Evolutionary conservation across 257 asterid genomes (phyloP), one percentile per base, ranked within the genome.

Genomic region (Solanum infundibuliforme): DNA sequence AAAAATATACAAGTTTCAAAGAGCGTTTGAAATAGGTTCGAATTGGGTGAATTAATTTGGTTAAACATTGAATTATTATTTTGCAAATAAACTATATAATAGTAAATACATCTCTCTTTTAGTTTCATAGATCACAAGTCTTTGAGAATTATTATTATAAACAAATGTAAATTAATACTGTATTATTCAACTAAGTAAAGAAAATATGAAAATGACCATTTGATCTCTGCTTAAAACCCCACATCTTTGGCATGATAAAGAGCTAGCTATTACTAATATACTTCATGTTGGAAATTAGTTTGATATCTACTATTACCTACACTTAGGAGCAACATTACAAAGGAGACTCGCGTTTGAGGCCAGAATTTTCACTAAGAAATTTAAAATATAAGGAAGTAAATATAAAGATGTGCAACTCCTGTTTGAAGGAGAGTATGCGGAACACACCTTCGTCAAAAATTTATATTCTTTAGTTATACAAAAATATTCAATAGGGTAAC

Each of bases 21-120:
- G 93, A 88, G 93, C 89, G 85, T 84, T 91, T 89, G 38, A 86
- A 87, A 87, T 90, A 90, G 97, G 98, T 95, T 93, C 73, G 88
- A 89, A 89, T 95, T 91, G 96, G 96, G 93, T 95, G 98, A 90
- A 88, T 88, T 89, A 86, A 81, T 94, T 92, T 93, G 98, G 98
- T 96, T 91, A 90, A 90, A 85, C 91, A 92, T 92, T 92, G 94
- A 90, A 89, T 92, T 86, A 90, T 69, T 85, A 88, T 86, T 88
- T 87, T 89, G 72, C 83, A 87, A 31, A 88, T 89, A 89, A 88
- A 87, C 84, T 85, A 84, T 91, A 89, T 65, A 39, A 89, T 65
- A 39, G 13, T 77, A 77, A 77, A 23, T 75, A 36, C 20, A 75
- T 36, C 25, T 35, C 9, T 32, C 34, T 27, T 25, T 25, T 77